phyloP scores from a whole-genome alignment of 2,329 filamentous ascomycete genomes.

The Alternaria ethzedia region DNA sequence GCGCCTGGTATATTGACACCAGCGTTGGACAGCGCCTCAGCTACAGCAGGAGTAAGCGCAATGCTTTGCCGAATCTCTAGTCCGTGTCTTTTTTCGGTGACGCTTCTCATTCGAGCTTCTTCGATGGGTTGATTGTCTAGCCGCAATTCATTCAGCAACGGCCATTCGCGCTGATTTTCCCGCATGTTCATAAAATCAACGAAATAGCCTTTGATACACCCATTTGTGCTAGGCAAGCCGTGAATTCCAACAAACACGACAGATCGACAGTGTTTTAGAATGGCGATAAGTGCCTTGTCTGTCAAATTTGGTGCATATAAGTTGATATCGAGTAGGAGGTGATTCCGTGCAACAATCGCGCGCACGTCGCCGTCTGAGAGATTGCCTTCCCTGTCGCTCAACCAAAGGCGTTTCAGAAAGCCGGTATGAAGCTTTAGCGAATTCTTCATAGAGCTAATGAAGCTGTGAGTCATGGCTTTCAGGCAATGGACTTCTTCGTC shows the following conservation, averaged over 20 bases:
- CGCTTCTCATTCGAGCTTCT: not conserved
- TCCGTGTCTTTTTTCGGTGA: not conserved
- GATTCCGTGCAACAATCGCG: not conserved
- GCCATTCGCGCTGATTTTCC: not conserved
- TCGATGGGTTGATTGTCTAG: not conserved
- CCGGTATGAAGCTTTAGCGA: not conserved
- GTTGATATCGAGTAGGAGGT: not conserved
- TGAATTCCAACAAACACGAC: not conserved
- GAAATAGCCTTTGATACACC: not conserved
- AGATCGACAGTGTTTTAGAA: not conserved
- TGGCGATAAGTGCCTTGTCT: not conserved
- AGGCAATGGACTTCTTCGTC: not conserved
- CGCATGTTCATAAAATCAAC: not conserved
- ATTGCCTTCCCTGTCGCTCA: not conserved
- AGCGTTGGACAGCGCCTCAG: not conserved
- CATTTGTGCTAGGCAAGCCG: not conserved
- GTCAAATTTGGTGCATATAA: not conserved
- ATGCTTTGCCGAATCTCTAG: no score
- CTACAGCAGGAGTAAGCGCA: no score
- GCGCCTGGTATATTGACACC: not conserved
- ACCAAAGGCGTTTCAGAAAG: not conserved
- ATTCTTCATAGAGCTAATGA: not conserved
- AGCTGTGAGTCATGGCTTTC: not conserved
- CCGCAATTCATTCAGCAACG: not conserved
- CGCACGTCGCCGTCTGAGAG: not conserved